Evolutionary conservation across 805 yeast genomes (phyloP).

Genomic region (Metschnikowia aberdeeniae): DNA sequence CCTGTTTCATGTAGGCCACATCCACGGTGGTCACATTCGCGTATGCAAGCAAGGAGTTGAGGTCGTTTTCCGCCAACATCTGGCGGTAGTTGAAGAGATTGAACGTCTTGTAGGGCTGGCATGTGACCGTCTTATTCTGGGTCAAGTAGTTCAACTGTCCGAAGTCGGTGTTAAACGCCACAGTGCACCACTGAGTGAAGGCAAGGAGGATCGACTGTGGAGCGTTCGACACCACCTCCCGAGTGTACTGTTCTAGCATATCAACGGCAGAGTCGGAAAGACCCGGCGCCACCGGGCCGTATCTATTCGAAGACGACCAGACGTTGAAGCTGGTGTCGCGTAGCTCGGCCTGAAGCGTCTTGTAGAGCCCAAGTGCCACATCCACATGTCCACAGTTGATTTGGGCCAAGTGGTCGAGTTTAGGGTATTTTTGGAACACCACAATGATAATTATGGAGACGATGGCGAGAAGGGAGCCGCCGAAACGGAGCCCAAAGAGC

Average conservation of each 20-base stretch:
- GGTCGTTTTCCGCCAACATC: conserved; percentile 37
- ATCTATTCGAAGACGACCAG: conserved; percentile 6
- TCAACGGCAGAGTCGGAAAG: conserved; percentile 49
- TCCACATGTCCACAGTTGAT: conserved; percentile 51
- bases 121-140: conserved; percentile 6
- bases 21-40: conserved; percentile 33
- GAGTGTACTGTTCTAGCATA: conserved; percentile 43
- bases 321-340: conserved; percentile 19
- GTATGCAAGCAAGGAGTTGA: conserved; percentile 45
- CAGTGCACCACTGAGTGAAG: conserved; percentile 9
- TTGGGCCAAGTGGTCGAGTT: conserved; percentile 26
- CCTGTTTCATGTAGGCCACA: conserved; percentile 10
- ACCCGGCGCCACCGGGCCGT: conserved; percentile 25
- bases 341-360: conserved; percentile 20
- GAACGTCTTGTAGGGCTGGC: conserved; percentile 5
- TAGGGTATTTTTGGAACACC: conserved; percentile 4
- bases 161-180: conserved; percentile 10
- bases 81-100: conserved; percentile 43
- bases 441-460: conserved; percentile 3
- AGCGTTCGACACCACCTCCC: conserved; percentile 41
- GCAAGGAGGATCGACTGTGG: conserved; percentile 43
- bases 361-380: conserved; percentile 51
- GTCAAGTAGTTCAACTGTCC: not conserved
- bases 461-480: conserved; percentile 13
- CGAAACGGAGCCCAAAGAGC: conserved; percentile 25